These are phyloP conservation scores for Arxiozyma bovina DNA, from an alignment of 1,139 yeast species.

Conservation along the genomic window DNA sequence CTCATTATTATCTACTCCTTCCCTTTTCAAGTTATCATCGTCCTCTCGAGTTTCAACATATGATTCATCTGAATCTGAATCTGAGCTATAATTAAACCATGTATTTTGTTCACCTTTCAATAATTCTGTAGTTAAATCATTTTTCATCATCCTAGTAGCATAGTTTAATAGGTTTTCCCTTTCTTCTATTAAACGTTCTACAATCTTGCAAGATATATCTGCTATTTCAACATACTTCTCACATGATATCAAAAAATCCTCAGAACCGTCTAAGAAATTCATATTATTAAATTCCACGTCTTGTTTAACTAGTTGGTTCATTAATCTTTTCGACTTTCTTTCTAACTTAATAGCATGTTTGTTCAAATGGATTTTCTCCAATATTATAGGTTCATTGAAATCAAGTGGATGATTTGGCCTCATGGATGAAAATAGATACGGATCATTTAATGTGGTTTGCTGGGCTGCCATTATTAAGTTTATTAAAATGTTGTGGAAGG, in stretches of 20 bases:
- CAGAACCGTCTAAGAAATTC: conserved; percentile 41
- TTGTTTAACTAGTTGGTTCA: conserved; percentile 40
- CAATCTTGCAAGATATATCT: conserved; percentile 37
- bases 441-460: conserved; percentile 60
- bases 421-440: conserved; percentile 60
- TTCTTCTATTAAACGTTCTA: conserved; percentile 57
- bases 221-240: conserved; percentile 40
- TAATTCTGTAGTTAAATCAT: conserved; percentile 56
- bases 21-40: conserved; percentile 6
- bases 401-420: conserved; percentile 39
- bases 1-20: not conserved
- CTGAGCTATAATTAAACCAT: conserved; percentile 14
- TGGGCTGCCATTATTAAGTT: conserved; percentile 62
- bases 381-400: conserved; percentile 34
- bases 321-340: conserved; percentile 42
- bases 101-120: conserved; percentile 41
- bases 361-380: conserved; percentile 6
- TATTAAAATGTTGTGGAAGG: conserved; percentile 54
- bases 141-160: conserved; percentile 70
- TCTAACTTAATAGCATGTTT: conserved; percentile 30
- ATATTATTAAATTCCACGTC: conserved; percentile 39
- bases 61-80: conserved; percentile 11
- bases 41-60: conserved; percentile 20
- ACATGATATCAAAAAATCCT: conserved; percentile 27
- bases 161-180: conserved; percentile 61